Evolutionary conservation across 1,284 basidiomycete species (phyloP), one percentile per base, ranked within the genome.

Genomic region (Boletus coffeatus): DNA sequence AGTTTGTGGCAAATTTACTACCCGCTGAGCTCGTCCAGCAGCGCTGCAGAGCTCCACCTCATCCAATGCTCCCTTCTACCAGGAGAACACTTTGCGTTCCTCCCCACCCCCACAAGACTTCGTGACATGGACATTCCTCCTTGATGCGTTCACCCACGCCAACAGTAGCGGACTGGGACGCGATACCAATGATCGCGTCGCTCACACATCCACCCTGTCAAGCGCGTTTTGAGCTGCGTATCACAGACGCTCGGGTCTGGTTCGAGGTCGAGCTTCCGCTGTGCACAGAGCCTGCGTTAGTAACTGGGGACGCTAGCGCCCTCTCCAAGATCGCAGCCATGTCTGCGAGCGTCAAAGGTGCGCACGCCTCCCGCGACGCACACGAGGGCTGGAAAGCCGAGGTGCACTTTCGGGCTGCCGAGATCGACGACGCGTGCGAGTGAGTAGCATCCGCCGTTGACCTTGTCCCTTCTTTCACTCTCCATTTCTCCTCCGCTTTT

Each of bases 1-100:
- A 43, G 14, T 43, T 43, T 43, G 43, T 60, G 59, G 59, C 52
- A 56, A 13, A 36, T 36, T 36, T n/a, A n/a, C n/a, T 36, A 60
- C 52, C 52, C 29, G 29, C 21, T 21, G 21, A 21, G 21, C 21
- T 21, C 21, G 21, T 21, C 21, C 21, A 21, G 21, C 21, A 21
- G 21, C 21, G 21, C 21, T 21, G 21, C 21, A 21, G 21, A 21
- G 21, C 73, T 87, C 0, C 77, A 81, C 53, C 73, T 87, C 36
- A 78, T 87, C 9, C 75, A 75, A 60, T 83, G 80, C 41, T 88
- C 87, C 0, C 78, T 90, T 2, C 77, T 90, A 8, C 84, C 86
- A 0, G 80, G 78, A 2, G 88, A 90, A 75, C 52, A 68, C 0
- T 70, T 90, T 39, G 62, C 69, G 0, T 80, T 85, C 60, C 60